Base-by-base conservation (phyloP, 2,329 filamentous ascomycete genomes). In the Fusarium virguliforme region DNA sequence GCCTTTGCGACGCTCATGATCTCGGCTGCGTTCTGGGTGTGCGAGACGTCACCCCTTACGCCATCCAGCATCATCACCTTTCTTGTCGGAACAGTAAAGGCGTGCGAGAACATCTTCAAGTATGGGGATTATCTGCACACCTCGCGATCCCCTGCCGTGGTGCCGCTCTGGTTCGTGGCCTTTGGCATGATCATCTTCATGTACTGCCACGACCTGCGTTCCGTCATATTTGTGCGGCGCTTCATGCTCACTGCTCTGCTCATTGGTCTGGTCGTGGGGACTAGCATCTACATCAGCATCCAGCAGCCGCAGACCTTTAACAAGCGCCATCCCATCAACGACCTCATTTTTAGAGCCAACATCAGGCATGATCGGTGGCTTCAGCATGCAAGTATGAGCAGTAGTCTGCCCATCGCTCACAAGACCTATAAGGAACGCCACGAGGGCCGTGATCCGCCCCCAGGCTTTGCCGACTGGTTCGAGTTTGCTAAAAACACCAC, bases 401-500 rank as follows among this genome's bases (percentile, higher is more conserved):
- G 80, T 10, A 86, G 81, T 12, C 76, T 88, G 3, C 79, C 79
- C 1, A 78, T 85, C 8, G 87, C 87, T 0, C 82, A 85, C 4
- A 75, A 78, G 5, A 82, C 86, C 60, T 89, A 89, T 72, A 81
- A 82, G 53, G 83, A 87, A 53, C 82, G 85, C 6, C 83, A 89
- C 64, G 74, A 92, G 74, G 89, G 89, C 13, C 88, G 94, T 65
- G 83, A 89, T 30, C 94, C 94, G 15, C 94, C 94, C 10, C 92
- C 91, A 1, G 88, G 92, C 64, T 97, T 97, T 74, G 92, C 94
- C 74, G 90, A 90, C 71, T 97, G 94, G 94, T 97, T 91, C 77
- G 86, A 91, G 22, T 94, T 93, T 75, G 93, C 94, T 6, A 88
- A 87, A 67, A 84, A 87, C n/a, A 92, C 94, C 0, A 84, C 89